Evolutionary conservation across 306 rosid species (phyloP).

Genomic region (Sechiopsis laciniata): DNA sequence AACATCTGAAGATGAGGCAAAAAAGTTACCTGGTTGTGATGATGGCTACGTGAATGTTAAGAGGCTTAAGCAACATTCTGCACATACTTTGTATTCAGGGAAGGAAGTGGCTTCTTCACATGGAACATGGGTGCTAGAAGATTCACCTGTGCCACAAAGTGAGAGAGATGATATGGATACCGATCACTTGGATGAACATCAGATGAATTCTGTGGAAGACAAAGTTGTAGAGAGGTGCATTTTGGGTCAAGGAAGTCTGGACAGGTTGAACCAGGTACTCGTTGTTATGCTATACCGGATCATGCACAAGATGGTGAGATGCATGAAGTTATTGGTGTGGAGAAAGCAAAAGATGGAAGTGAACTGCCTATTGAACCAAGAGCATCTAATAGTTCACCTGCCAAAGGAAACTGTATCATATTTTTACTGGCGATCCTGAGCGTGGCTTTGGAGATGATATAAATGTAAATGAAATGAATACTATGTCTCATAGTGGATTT

Average conservation of each 20-base stretch:
- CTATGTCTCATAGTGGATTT: conserved; percentile 26
- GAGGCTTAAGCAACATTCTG: conserved; percentile 34
- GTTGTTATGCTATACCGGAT: conserved; percentile 16
- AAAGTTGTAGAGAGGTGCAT: conserved; percentile 17
- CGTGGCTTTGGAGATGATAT: conserved; percentile 29
- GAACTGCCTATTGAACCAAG: conserved; percentile 26
- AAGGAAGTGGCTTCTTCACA: conserved; percentile 20
- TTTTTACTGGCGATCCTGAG: conserved; percentile 16
- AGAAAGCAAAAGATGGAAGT: conserved; percentile 14
- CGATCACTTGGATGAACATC: conserved; percentile 8
- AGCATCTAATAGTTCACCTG: conserved; percentile 21
- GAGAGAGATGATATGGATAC: conserved; percentile 21
- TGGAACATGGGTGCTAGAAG: too few relatives aligned
- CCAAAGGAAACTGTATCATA: conserved; percentile 17
- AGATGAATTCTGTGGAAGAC: conserved; percentile 24
- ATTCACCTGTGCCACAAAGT: background rate
- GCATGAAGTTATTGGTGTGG: conserved; percentile 17
- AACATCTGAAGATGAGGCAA: conserved; percentile 25
- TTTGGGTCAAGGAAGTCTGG: conserved; percentile 27
- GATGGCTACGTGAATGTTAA: conserved; percentile 31
- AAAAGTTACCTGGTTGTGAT: conserved; percentile 26
- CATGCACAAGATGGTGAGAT: conserved; percentile 9
- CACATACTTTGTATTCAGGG: conserved; percentile 23
- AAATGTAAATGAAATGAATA: conserved; percentile 20
- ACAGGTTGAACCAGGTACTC: conserved; percentile 26